These are phyloP conservation scores for Barbarea vulgaris DNA, from an alignment of 345 rosid genomes.

Conservation along the genomic window DNA sequence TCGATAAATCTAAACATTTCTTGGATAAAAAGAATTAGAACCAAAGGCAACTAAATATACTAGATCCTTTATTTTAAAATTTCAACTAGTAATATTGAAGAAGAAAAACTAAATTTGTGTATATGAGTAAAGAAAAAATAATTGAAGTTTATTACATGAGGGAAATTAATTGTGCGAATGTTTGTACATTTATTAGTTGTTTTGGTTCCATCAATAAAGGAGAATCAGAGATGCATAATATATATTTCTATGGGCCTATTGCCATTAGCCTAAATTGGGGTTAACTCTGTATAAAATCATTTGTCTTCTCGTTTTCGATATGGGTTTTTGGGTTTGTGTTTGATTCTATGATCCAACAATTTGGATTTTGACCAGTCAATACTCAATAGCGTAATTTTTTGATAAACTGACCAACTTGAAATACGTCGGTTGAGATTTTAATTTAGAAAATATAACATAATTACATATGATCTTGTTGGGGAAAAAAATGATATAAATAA, in stretches of 20 bases:
- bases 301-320: background rate
- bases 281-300: background rate
- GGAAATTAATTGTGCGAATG: too few species aligned
- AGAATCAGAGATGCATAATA: background rate
- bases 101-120: too few species aligned
- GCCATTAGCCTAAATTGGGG: background rate
- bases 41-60: too few species aligned
- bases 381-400: slow-evolving; percentile 15
- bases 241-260: background rate
- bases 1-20: background rate
- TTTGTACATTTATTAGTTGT: too few species aligned
- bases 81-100: too few species aligned
- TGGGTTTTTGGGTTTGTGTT: background rate
- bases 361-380: slow-evolving; percentile 17
- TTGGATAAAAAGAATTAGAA: too few species aligned
- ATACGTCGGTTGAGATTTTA: slow-evolving; percentile 28
- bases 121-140: too few species aligned
- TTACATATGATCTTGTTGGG: slow-evolving; percentile 10
- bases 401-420: slow-evolving; percentile 11
- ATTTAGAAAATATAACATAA: background rate
- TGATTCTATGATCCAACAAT: background rate
- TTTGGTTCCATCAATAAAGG: too few species aligned
- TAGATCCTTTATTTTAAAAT: too few species aligned
- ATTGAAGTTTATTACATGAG: too few species aligned
- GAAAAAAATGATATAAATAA: background rate